Evolutionary conservation across 2,329 filamentous ascomycete species (phyloP).

Genomic region (Talaromyces marneffei): DNA sequence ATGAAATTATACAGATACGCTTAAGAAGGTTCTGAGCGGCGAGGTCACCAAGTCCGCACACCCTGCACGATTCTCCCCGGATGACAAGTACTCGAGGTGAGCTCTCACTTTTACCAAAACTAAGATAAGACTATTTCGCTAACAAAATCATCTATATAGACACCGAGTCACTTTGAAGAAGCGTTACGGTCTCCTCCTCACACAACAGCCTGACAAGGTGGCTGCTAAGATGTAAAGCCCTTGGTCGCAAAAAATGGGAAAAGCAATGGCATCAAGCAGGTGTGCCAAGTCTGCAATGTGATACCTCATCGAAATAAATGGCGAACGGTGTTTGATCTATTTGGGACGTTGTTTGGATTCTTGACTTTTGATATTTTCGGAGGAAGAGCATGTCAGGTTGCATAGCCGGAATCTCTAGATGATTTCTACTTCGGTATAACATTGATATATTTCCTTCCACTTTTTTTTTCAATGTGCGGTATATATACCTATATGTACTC

Average conservation of each 20-base stretch:
- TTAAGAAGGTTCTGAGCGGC: conserved; percentile 78
- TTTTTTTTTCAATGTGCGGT: neutral
- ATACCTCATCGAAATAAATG: conserved; percentile 20
- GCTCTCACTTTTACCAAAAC: conserved; percentile 15
- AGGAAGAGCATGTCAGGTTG: neutral
- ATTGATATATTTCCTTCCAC: neutral
- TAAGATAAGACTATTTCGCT: neutral
- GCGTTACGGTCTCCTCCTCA: conserved; percentile 81
- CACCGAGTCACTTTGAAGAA: conserved; percentile 94
- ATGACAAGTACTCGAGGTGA: conserved; percentile 90
- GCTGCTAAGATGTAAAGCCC: conserved; percentile 28
- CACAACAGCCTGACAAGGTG: conserved; percentile 55
- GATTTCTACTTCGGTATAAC: neutral
- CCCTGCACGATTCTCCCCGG: conserved; percentile 91
- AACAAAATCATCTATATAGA: conserved; percentile 38
- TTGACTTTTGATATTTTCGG: neutral
- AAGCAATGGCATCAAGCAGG: conserved; percentile 2
- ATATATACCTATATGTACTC: neutral
- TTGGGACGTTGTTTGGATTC: conserved; percentile 13
- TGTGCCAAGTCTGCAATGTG: conserved; percentile 1
- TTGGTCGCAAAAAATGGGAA: neutral
- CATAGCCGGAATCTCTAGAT: neutral
- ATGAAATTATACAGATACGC: conserved; percentile 48
- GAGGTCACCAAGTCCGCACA: conserved; percentile 94
- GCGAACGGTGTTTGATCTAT: conserved; percentile 35